phyloP scores from a whole-genome alignment of 2,329 filamentous ascomycete genomes.

The Penicillium sp. region DNA sequence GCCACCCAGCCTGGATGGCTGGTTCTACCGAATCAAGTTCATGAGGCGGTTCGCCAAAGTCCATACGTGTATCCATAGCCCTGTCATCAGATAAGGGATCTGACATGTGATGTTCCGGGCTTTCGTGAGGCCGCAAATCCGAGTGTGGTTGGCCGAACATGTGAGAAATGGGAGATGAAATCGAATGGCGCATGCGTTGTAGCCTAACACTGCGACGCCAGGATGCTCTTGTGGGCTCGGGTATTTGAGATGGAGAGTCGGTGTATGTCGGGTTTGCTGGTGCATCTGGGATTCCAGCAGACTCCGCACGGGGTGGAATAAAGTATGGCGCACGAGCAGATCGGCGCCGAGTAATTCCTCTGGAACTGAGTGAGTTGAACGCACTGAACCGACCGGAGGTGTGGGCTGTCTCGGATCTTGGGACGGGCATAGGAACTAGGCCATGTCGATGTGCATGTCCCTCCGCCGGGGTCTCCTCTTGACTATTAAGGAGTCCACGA shows the following conservation, averaged over 20 bases:
- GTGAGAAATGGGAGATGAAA: constrained; percentile 46
- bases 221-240: constrained; percentile 34
- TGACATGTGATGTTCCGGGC: constrained; percentile 31
- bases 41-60: constrained; percentile 41
- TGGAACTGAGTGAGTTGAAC: constrained; percentile 41
- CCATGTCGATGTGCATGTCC: constrained; percentile 47
- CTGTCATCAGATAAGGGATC: constrained; percentile 27
- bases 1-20: constrained; percentile 32
- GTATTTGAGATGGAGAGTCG: constrained; percentile 28
- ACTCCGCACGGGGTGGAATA: constrained; percentile 37
- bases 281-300: constrained; percentile 32
- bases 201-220: constrained; percentile 45
- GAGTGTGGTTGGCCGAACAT: constrained; percentile 44
- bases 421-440: constrained; percentile 39
- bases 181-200: constrained; percentile 45
- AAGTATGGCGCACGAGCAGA: constrained; percentile 43
- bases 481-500: constrained; percentile 45
- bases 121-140: constrained; percentile 26
- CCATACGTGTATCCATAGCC: constrained; percentile 43
- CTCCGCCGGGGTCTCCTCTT: constrained; percentile 48
- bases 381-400: constrained; percentile 42
- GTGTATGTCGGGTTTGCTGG: constrained; percentile 29
- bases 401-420: constrained; percentile 36
- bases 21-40: constrained; percentile 47
- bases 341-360: constrained; percentile 43